Base-by-base conservation (phyloP, 495 filamentous ascomycete species). In the Talaromyces nanjingensis region DNA sequence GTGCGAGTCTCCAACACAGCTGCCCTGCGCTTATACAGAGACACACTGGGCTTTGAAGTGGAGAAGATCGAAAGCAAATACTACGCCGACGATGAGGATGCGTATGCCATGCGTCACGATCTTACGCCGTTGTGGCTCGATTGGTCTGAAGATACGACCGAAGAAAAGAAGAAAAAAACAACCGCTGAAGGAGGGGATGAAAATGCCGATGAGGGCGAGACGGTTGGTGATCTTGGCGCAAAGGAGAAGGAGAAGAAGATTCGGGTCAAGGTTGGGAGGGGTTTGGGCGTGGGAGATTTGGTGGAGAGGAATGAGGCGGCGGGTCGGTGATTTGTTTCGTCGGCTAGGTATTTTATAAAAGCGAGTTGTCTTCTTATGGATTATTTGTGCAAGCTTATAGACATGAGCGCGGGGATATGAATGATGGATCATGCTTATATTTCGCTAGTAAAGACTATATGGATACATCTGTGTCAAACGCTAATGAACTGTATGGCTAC, bases 41-140 rank as follows among this genome's bases (percentile, higher is more conserved):
- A 96, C 69, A 98, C 93, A 1, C 84, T 98, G 1, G 88, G 90
- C 53, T 98, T 98, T 81, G 86, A 90, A 73, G 88, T 90, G 60
- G 92, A 96, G 66, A 94, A 91, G 75, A 86, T 91, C 14, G 94
- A 98, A 79, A 70, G 81, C 66, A 96, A 94, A 76, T 98, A 98
- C 86, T 98, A 98, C 72, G 94, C 94, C 47, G 94, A 98, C 76
- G 93, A 92, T 57, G 94, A 98, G 78, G 93, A 98, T 81, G 94
- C 94, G 39, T 96, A 87, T 71, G 88, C 86, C 67, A 98, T 98
- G 94, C 87, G 86, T 68, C 87, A 93, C 74, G 90, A 97, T 69
- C 80, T 98, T 52, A 77, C 80, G 31, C 79, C 82, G 62, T 81
- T 93, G 68, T 79, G 74, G 74, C 56, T 81, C 45, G 72, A 78